phyloP scores from a whole-genome alignment of 2,329 filamentous ascomycete genomes.

The Aspergillus jensenii region DNA sequence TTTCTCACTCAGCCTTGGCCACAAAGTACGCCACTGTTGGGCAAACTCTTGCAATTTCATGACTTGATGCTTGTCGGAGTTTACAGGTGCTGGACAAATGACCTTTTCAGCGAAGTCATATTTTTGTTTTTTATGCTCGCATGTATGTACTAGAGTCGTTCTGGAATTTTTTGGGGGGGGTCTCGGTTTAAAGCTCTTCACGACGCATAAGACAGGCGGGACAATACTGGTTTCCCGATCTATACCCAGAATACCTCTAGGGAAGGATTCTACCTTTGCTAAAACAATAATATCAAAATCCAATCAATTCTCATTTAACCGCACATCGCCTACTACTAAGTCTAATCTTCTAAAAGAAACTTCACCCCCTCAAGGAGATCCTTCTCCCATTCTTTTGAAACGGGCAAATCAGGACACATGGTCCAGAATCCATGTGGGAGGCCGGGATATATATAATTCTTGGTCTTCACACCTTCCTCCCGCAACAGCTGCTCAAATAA shows the following conservation, averaged over 20 bases:
- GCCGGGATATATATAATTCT: conserved; percentile 42
- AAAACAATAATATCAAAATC: neutral
- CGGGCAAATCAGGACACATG: conserved; percentile 30
- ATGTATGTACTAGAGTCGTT: conserved; percentile 3
- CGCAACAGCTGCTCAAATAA: conserved; percentile 46
- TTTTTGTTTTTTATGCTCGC: neutral
- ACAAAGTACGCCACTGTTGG: neutral
- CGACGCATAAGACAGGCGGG: neutral
- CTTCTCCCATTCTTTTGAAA: conserved; percentile 31
- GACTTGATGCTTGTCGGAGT: conserved; percentile 9
- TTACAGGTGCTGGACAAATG: neutral
- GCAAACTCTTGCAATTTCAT: conserved; percentile 5
- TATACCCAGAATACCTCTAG: neutral
- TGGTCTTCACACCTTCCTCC: conserved; percentile 38
- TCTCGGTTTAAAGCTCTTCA: neutral
- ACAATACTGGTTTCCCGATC: neutral
- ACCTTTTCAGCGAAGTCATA: neutral
- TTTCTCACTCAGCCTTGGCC: neutral
- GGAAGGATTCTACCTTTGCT: neutral
- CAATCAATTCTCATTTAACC: neutral
- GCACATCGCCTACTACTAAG: neutral
- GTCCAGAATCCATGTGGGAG: conserved; percentile 37
- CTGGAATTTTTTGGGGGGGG: conserved; percentile 3
- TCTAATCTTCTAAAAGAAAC: conserved; percentile 6
- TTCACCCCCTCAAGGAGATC: conserved; percentile 23